Percentiles rank a stretch among this genome's conserved stretches.
Evolutionary conservation across 805 yeast genomes (phyloP).

Genomic region (Naumovozyma castellii): DNA sequence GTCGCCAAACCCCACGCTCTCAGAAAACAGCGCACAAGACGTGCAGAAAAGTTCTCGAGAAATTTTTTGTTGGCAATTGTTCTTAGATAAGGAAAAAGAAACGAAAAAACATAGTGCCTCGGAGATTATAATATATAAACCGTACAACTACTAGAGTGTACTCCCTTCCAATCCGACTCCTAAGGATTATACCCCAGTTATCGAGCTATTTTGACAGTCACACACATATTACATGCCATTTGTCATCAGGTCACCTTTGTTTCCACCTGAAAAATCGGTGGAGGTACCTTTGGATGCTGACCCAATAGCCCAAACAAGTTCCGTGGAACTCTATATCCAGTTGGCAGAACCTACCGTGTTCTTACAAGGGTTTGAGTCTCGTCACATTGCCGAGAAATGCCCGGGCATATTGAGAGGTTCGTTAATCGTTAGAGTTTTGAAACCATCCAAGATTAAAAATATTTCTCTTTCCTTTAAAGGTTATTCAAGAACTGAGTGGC

Average conservation of each 20-base stretch:
- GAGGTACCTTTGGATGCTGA: conserved; percentile 29
- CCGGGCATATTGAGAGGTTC: conserved; percentile 80
- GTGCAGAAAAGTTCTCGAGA: neutral
- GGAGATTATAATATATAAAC: neutral
- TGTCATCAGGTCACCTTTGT: conserved; percentile 32
- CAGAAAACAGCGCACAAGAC: too few relatives aligned
- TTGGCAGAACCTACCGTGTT: conserved; percentile 75
- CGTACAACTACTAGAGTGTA: too few relatives aligned
- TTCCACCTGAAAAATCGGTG: conserved; percentile 46
- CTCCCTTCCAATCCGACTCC: too few relatives aligned
- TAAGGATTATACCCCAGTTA: too few relatives aligned
- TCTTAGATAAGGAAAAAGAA: neutral
- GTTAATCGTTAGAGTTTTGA: conserved; percentile 55
- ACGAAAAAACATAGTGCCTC: neutral
- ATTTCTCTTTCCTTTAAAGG: conserved; percentile 60
- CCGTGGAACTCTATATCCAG: conserved; percentile 61
- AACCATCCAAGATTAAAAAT: conserved; percentile 61
- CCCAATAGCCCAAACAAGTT: conserved; percentile 52
- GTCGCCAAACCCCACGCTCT: too few relatives aligned
- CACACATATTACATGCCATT: too few relatives aligned
- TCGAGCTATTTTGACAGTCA: too few relatives aligned
- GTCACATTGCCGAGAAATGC: conserved; percentile 55
- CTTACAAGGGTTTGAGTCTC: conserved; percentile 68
- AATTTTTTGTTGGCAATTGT: neutral
- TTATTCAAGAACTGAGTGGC: conserved; percentile 80